Evolutionary conservation across 2,329 filamentous ascomycete genomes (phyloP).

Genomic region (Aspergillus sp.): DNA sequence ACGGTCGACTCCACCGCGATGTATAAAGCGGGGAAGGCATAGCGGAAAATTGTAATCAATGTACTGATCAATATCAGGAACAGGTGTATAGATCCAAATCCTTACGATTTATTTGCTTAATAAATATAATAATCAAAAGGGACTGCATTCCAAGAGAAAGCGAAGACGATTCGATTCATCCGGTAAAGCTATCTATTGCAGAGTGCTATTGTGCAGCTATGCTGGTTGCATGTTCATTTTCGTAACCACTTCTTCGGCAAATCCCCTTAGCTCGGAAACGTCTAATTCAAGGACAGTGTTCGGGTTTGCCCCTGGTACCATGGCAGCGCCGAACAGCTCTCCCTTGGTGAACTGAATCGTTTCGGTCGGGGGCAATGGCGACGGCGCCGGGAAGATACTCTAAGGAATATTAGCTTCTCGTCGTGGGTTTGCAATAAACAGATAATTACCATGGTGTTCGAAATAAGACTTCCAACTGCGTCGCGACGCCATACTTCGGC

Average conservation of each 20-base stretch:
- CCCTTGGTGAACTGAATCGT: slow-evolving; percentile 1
- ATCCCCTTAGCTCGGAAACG: background rate
- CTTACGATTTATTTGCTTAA: too few relatives aligned
- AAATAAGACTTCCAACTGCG: background rate
- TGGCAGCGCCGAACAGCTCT: background rate
- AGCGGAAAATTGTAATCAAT: too few relatives aligned
- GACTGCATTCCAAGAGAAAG: too few relatives aligned
- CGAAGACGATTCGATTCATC: too few relatives aligned
- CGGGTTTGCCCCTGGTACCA: background rate
- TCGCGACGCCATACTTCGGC: slow-evolving; percentile 4
- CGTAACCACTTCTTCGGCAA: background rate
- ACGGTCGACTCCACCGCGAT: background rate
- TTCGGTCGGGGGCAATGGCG: background rate
- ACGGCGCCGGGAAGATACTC: slow-evolving; percentile 2
- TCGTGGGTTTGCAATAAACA: background rate
- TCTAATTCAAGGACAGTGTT: background rate
- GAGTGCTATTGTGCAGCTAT: too few relatives aligned
- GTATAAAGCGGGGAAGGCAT: too few relatives aligned
- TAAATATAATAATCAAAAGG: too few relatives aligned
- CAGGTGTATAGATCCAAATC: background rate
- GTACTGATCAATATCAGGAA: too few relatives aligned
- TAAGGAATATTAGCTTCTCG: slow-evolving; percentile 2
- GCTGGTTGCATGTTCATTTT: slow-evolving; percentile 1
- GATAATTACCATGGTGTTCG: background rate
- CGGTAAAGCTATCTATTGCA: too few relatives aligned